Base-by-base conservation (phyloP, 306 rosid genomes). In the Crotalaria pallida region DNA sequence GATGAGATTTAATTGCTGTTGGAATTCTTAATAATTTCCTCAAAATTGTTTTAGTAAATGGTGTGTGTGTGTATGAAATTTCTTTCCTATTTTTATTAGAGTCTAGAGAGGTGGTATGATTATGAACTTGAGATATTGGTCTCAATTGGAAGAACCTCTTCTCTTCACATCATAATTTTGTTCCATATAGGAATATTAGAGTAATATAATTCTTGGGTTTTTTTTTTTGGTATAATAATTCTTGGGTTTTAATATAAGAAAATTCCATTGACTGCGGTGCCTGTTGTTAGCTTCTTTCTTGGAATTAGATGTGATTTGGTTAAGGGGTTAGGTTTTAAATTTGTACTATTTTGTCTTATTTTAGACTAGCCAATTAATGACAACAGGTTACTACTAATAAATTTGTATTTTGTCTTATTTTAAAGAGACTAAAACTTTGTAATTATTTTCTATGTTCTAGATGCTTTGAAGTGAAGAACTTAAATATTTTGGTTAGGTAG, bases 271-370 rank as follows among this genome's bases (percentile, higher is more conserved):
- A 41, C 33, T 68, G 17, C 19, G 38, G 36, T n/a, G 52, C 44
- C 29, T 27, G 17, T 36, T 72, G 65, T 26, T 15, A 66, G 38
- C 40, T 72, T 72, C 48, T 10, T 81, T 22, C 47, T 67, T 17
- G 9, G 59, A n/a, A 50, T 1, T 60, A 26, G 65, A 59, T 63
- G 10, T 81, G 36, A 24, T 61, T 72, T 61, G 23, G 31, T 53
- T 45, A 47, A 69, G 17, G 7, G 10, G 69, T 31, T 31, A 1
- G 5, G 9, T 8, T 2, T 0, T 12, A 49, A 17, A 27, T 6
- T 10, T 67, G 44, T n/a, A n/a, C n/a, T 18, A 2, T 51, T 11
- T 52, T 21, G 13, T 6, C 7, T 49, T 52, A 3, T 50, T 55
- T n/a, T 57, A 0, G n/a, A n/a, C n/a, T n/a, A n/a, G n/a, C n/a